Base-by-base conservation (phyloP, 805 yeast species). In the Tetrapisispora phaffii region DNA sequence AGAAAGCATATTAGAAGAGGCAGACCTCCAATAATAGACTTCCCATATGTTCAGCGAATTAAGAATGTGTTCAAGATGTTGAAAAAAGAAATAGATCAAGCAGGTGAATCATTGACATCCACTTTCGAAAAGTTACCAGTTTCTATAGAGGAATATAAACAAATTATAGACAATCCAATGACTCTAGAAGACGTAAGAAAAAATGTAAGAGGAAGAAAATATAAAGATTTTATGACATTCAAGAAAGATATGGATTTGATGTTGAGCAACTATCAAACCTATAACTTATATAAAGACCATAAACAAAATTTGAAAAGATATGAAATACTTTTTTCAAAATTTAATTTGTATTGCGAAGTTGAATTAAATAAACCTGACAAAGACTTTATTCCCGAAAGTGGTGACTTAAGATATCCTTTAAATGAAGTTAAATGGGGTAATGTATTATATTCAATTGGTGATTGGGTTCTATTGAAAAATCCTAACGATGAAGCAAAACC, bases 401-500 rank as follows among this genome's bases (percentile, higher is more conserved):
- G 74, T 48, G 81, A 75, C 50, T 70, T 82, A 39, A 80, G 89
- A 50, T 73, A 80, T 51, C 95, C 96, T 12, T 70, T 87, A 47
- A 94, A 87, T 57, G 74, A 76, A 35, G 75, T 86, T 34, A 81
- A 78, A 41, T 76, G 81, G 37, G 74, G 80, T 53, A 94, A 88
- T 4, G 79, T 79, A 51, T 69, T 72, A 7, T 93, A 84, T 66
- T 76, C 76, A 50, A 88, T 90, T 41, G 98, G 98, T 52, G 96
- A 89, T 64, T 93, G 97, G 97, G 86, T 90, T n/a, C 75, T 89
- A 51, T 72, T 93, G 46, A 76, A 76, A 49, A 93, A 93, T 61
- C 87, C 89, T 13, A 88, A 88, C 62, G 96, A 90, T 65, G 79
- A 82, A 4, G 73, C 80, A 21, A 85, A 85, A 62, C 97, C 98